Conservation (phyloP, 805 yeast genomes). For the Wickerhamomyces xylosicus region DNA sequence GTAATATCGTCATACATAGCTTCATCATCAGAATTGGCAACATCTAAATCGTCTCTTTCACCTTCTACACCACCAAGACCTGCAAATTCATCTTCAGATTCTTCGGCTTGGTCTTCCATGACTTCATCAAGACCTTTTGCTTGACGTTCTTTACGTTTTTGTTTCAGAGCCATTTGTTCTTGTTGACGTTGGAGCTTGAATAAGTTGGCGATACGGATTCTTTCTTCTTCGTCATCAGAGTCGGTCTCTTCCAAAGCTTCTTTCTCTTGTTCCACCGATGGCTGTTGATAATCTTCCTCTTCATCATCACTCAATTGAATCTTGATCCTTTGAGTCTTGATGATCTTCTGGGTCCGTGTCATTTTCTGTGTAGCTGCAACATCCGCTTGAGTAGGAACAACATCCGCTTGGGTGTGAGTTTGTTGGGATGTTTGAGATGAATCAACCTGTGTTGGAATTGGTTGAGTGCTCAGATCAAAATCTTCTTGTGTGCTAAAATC, state of each 20-base stretch:
- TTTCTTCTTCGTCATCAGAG: conserved; percentile 15
- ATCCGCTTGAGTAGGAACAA: conserved; percentile 1
- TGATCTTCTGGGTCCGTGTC: conserved; percentile 3
- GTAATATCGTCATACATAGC: conserved; percentile 66
- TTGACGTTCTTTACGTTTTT: conserved; percentile 41
- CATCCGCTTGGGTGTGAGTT: conserved; percentile 3
- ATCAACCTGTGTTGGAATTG: not conserved
- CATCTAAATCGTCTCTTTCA: conserved; percentile 33
- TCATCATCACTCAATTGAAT: conserved; percentile 10
- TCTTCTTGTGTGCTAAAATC: too few relatives aligned
- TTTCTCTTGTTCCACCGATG: conserved; percentile 19
- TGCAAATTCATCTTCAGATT: conserved; percentile 83
- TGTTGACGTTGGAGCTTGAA: conserved; percentile 15
- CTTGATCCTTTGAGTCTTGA: conserved; percentile 8
- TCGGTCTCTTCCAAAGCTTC: conserved; percentile 10
- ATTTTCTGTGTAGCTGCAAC: not conserved
- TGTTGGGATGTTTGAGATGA: not conserved
- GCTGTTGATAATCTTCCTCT: conserved; percentile 13
- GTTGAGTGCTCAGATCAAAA: too few relatives aligned
- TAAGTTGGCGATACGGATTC: conserved; percentile 12
- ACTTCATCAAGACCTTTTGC: conserved; percentile 47
- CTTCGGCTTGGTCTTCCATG: conserved; percentile 77
- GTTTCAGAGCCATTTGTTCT: conserved; percentile 14
- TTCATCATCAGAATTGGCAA: conserved; percentile 59
- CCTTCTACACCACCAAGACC: conserved; percentile 73